Base-by-base conservation (phyloP, 208 protist genomes). In the Wallacemonas collosoma region DNA sequence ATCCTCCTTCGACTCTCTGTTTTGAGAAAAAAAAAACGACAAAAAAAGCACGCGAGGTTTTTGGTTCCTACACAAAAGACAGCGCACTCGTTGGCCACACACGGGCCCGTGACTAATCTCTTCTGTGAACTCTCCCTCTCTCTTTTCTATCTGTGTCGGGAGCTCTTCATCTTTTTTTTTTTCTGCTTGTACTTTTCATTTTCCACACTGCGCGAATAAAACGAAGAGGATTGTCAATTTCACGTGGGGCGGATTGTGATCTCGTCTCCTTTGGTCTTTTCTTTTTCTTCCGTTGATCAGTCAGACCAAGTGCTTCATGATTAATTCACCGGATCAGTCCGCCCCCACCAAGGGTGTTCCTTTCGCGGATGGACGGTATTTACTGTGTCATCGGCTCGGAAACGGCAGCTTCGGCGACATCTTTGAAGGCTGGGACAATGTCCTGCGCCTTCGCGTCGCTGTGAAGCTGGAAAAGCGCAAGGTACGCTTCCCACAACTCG, bases 351-450 rank as follows among this genome's bases (percentile, higher is more conserved):
- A 87, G 14, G 76, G 87, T 17, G 70, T 91, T 4, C 76, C 86
- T 38, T 83, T 93, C 47, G 81, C 75, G 1, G 77, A 74, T 39
- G 89, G 89, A 4, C 85, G 87, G 5, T 93, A 85, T 61, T 63
- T 89, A 5, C 71, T 94, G 9, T 77, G 69, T 36, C 78, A 87
- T 58, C 86, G 85, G 56, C 75, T 99, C 72, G 99, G 99, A 51
- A 86, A 84, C 60, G 99, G 99, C 8, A 98, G 94, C 55, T 99
- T 99, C 81, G 99, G 99, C 12, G 99, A 99, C 50, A 98, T 99
- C 63, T 99, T 99, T 82, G 79, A 96, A 67, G 97, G 93, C 71
- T 83, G 80, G 56, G 90, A 97, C 77, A 87, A 82, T 6, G 66
- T 80, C 3, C 79, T 66, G 35, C 51, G 77, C 4, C 54, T 51